Base-by-base conservation (phyloP, 2,329 filamentous ascomycete genomes). In the Colletotrichum chlorophyti region DNA sequence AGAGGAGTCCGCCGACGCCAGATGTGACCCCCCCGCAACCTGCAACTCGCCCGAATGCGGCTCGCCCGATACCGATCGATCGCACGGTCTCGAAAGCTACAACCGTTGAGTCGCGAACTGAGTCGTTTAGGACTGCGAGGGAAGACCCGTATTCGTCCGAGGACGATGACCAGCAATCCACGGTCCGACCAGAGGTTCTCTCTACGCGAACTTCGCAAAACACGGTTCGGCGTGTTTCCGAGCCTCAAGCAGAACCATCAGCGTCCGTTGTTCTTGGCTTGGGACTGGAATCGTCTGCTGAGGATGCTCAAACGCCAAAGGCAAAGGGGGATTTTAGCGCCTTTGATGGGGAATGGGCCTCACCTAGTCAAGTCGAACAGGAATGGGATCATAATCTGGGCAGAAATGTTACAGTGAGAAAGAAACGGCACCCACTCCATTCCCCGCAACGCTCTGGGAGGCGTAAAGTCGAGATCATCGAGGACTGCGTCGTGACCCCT, bases 111-210 rank as follows among this genome's bases (percentile, higher is more conserved):
- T 86, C 83, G n/a, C 82, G 82, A 34, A 81, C 86, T 19, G 87
- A 88, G 50, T 92, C 90, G 1, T 93, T 91, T 67, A 86, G 77
- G 64, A 93, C 90, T 3, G 90, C 90, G 5, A 80, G 78, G 34
- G 90, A 93, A 71, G 82, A 83, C 40, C 81, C 83, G 1, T 80
- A 80, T 15, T 84, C 84, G 1, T 89, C 88, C 17, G 85, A 86
- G 26, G 87, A 89, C 50, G 81, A 83, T 59, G 77, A 80, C 54
- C 71, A 70, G 35, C 76, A 67, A 53, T 73, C 75, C 12, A 78
- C 78, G 4, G 63, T 78, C 21, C 73, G 76, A 23, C 74, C 73
- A n/a, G 55, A 63, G 8, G n/a, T 71, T n/a, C 62, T 69, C 10
- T 82, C 76, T 10, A 64, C 74, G 4, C 74, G 72, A 54, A 73